These are phyloP conservation scores for Chloris gayana DNA, from an alignment of 176 grass and related monocot species.

Conservation along the genomic window DNA sequence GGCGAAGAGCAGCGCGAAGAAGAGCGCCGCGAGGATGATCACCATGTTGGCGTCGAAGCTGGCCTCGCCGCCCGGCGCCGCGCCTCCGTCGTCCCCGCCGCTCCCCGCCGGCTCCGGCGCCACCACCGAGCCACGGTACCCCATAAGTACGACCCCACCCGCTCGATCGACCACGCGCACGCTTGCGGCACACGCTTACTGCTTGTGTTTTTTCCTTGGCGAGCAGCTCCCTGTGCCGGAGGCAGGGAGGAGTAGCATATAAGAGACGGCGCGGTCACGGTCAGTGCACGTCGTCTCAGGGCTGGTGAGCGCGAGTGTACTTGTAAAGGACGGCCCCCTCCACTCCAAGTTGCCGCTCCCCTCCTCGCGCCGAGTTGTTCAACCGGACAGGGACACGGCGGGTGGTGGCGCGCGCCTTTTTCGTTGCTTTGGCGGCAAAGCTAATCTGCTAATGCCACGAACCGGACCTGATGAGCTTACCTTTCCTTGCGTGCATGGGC, in stretches of 20 bases:
- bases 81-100: not conserved
- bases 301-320: conserved; percentile 15
- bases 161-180: not conserved
- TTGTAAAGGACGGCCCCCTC: not conserved
- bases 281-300: not conserved
- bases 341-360: not conserved
- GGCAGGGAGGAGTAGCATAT: not conserved
- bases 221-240: too few species aligned
- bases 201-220: too few species aligned
- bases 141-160: conserved; percentile 1
- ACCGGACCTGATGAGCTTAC: not conserved
- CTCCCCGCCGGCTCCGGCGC: not conserved
- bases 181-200: too few species aligned
- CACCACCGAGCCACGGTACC: not conserved
- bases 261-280: not conserved
- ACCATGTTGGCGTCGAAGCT: conserved; percentile 83
- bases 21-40: conserved; percentile 73
- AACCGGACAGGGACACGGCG: conserved; percentile 29
- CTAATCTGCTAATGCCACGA: not conserved
- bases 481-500: conserved; percentile 13
- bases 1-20: conserved; percentile 64
- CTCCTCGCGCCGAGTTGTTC: conserved; percentile 28
- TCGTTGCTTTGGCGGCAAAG: conserved; percentile 22
- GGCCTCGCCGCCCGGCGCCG: conserved; percentile 22
- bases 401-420: not conserved